Percentiles rank a stretch among this genome's conserved stretches.
These are phyloP conservation scores for Leptographium procerum DNA, from an alignment of 2,329 filamentous ascomycete genomes.

Conservation along the genomic window DNA sequence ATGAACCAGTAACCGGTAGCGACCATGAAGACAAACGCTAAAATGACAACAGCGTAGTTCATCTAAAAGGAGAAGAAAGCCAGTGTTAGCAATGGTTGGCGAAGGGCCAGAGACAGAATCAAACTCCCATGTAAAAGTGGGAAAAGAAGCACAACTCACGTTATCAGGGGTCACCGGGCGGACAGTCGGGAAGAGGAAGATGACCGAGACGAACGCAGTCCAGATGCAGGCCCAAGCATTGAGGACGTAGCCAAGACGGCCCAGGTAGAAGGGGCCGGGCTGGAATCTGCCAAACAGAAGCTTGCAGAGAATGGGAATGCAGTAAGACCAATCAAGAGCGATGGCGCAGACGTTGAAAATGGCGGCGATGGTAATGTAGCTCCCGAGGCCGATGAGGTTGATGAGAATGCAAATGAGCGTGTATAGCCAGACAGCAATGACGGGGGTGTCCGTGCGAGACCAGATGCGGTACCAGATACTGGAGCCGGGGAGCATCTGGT, in stretches of 20 bases:
- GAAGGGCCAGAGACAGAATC: no score
- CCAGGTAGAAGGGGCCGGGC: constrained; percentile 41
- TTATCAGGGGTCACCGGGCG: constrained; percentile 33
- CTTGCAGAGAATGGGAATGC: constrained; percentile 45
- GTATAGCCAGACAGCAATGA: constrained; percentile 44
- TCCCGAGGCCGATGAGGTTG: constrained; percentile 47
- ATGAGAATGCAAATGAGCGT: constrained; percentile 42
- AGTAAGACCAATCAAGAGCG: constrained; percentile 43
- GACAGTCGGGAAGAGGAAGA: constrained; percentile 40
- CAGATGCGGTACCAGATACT: constrained; percentile 37
- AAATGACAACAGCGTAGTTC: constrained; percentile 43
- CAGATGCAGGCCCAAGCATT: constrained; percentile 38
- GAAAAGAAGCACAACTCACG: constrained; percentile 18
- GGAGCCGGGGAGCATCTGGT: constrained; percentile 35
- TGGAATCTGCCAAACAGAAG: constrained; percentile 34
- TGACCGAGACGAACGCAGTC: constrained; percentile 41
- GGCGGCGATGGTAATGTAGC: constrained; percentile 38
- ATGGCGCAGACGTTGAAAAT: constrained; percentile 45
- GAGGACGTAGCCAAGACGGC: constrained; percentile 26
- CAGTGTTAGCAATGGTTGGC: neutral
- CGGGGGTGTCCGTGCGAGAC: constrained; percentile 35
- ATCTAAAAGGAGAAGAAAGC: constrained; percentile 23
- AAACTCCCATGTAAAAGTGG: neutral
- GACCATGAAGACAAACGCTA: constrained; percentile 32
- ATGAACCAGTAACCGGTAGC: constrained; percentile 33